Evolutionary conservation across 768 basidiomycete species (phyloP), one percentile per base, ranked within the genome.

Genomic region (Pleurotus salmoneostramineus): DNA sequence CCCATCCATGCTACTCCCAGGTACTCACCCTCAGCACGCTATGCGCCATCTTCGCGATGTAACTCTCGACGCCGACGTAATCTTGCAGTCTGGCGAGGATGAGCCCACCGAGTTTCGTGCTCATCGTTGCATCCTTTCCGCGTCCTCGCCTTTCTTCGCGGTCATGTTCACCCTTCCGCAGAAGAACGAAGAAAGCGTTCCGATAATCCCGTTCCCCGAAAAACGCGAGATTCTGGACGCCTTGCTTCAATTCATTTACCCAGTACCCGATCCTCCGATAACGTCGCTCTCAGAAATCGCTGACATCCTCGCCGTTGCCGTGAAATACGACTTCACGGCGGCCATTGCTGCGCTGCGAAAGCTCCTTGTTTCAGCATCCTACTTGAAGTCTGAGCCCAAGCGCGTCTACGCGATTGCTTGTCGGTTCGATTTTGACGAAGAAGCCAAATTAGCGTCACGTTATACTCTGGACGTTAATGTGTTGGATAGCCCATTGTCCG

Each of bases 321-420:
- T 75, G 65, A 90, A 91, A 65, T 90, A 89, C 66, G 85, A 89
- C 58, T 75, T 88, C 59, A 46, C 67, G 0, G 72, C 71, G 4
- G 81, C 79, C 49, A 71, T 80, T 60, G 64, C 70, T 33, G 62
- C 72, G 0, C 74, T 91, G n/a, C 82, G 85, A 52, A 70, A 66
- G 45, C 66, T 77, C 27, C 79, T 90, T 36, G 61, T 85, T 12
- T 75, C 81, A 0, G 74, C 79, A 5, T 66, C 65, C 8, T 87
- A 84, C 66, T 66, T 85, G 14, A 61, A 69, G 36, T 63, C 70
- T 11, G 74, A 73, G 10, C 84, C 89, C 6, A 74, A 77, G 11
- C 83, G 85, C 11, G 85, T 89, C 1, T 91, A 86, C 62, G 87
- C 88, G 31, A 82, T 89, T 43, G 87, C 89, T 1, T 82, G 81